These are phyloP conservation scores for Apium graveolens DNA, from an alignment of 129 eudicot genomes.

Conservation along the genomic window DNA sequence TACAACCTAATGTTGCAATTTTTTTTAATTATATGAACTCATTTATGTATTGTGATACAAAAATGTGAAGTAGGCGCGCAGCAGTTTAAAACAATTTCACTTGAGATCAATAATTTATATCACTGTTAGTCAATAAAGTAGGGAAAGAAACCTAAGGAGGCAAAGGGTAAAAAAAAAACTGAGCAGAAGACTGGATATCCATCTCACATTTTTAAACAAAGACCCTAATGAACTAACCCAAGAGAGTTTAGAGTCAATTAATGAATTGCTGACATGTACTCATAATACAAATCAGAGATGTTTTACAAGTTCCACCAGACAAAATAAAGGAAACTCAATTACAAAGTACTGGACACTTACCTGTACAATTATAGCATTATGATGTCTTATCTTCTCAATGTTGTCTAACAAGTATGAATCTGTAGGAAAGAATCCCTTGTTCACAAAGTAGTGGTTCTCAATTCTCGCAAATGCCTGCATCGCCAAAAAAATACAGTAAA, in stretches of 20 bases:
- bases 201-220: neutral
- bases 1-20: neutral
- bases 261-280: neutral
- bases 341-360: slow-evolving; percentile 21
- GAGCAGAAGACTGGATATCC: neutral
- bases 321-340: neutral
- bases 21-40: neutral
- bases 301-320: neutral
- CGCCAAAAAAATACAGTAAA: slow-evolving; percentile 3
- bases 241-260: neutral
- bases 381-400: slow-evolving; percentile 82
- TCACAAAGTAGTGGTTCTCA: slow-evolving; percentile 88
- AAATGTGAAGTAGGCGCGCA: neutral
- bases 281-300: neutral
- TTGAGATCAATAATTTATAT: neutral
- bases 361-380: slow-evolving; percentile 74
- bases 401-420: slow-evolving; percentile 86
- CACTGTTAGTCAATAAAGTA: neutral
- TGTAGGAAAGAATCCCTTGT: slow-evolving; percentile 81
- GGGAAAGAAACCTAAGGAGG: no score
- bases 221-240: neutral
- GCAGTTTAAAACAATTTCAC: neutral
- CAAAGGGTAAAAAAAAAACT: neutral
- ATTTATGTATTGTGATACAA: neutral
- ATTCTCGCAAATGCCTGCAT: slow-evolving; percentile 98